Evolutionary conservation across 306 rosid species (phyloP), one percentile per base, ranked within the genome.

Genomic region (Astragalus glycyphyllos): DNA sequence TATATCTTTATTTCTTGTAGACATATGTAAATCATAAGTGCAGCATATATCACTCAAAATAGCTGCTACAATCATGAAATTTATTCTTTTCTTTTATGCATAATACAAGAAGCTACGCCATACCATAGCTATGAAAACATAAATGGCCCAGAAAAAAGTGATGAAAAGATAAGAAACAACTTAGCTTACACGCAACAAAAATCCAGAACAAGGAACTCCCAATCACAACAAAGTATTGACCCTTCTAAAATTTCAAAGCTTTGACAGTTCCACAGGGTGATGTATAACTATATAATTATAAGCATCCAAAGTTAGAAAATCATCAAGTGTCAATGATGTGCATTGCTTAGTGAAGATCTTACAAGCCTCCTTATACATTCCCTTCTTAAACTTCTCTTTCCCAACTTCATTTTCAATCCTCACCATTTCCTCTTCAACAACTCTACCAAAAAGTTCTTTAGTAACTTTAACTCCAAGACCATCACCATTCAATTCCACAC

Each of bases 381-480:
- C 97, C 69, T 77, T 83, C 2, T 63, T 75, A 76, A 90, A 94
- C 78, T 64, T 87, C 3, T 87, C 92, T 41, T 85, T 90, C 49
- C 95, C 96, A 58, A 90, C 91, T 65, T 94, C 97, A 2, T 35
- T 82, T 62, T 86, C 92, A 77, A 94, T 87, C 82, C 96, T 84
- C 8, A 5, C 81, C 96, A 90, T 90, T 75, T 94, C 97, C 38
- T 94, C 98, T 55, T 94, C 98, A 74, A 90, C 92, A 17, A 86
- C 96, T 73, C 89, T 86, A 6, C 85, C 86, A 74, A 94, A 89
- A 16, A 94, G 77, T 53, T 89, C 95, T 40, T 55, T 83, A 17
- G 45, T 82, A 76, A 90, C 97, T 62, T 76, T 89, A 44, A 84
- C 91, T 8, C 91, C 96, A 44, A 87, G 72, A 8, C 86, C 86